Evolutionary conservation across 345 rosid genomes (phyloP).

Genomic region (thale cress (Arabidopsis thaliana)): TAIR10.1 NC_003076.8:4001-4500

Average conservation of each 20-base stretch:
- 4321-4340: slow-evolving; percentile 61
- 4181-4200: slow-evolving; percentile 98
- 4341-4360: slow-evolving; percentile 86
- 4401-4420: slow-evolving; percentile 48
- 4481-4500: slow-evolving; percentile 11
- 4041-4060: slow-evolving; percentile 3
- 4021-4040: slow-evolving; percentile 21
- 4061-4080: slow-evolving; percentile 2
- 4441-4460: slow-evolving; percentile 60
- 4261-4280: slow-evolving; percentile 30
- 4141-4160: slow-evolving; percentile 82
- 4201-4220: slow-evolving; percentile 90
- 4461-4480: slow-evolving; percentile 60
- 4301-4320: background rate
- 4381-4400: slow-evolving; percentile 51
- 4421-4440: slow-evolving; percentile 52
- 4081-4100: slow-evolving; percentile 40
- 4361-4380: slow-evolving; percentile 73
- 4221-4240: slow-evolving; percentile 93
- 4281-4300: background rate
- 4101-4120: slow-evolving; percentile 99
- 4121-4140: slow-evolving; percentile 79
- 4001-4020: slow-evolving; percentile 65
- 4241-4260: slow-evolving; percentile 99
- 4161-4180: slow-evolving; percentile 82